Evolutionary conservation across 192 early-diverging fungal genomes (phyloP).

Genomic region (Jimgerdemannia flammicorona): DNA sequence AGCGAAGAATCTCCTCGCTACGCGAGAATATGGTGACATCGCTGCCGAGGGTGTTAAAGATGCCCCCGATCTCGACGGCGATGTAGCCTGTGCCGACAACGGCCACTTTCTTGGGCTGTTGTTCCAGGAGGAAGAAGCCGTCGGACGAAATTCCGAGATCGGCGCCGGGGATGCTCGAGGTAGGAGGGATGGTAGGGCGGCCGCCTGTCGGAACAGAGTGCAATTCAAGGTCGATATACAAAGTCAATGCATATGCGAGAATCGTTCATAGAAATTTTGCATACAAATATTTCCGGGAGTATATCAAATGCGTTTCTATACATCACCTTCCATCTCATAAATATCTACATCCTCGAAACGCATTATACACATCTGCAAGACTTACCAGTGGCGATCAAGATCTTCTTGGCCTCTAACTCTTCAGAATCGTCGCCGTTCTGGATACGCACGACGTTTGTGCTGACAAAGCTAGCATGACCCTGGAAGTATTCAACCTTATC

Average conservation of each 20-base stretch:
- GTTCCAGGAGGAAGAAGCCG: slow-evolving; percentile 92
- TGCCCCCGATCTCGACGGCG: slow-evolving; percentile 92
- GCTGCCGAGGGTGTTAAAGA: slow-evolving; percentile 86
- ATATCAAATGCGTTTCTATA: neutral
- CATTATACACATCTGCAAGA: neutral
- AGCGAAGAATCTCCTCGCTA: slow-evolving; percentile 77
- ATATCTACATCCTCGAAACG: neutral
- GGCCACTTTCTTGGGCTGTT: slow-evolving; percentile 88
- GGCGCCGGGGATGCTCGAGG: slow-evolving; percentile 63
- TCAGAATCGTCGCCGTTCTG: slow-evolving; percentile 11
- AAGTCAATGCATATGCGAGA: too few species aligned
- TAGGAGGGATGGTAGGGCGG: slow-evolving; percentile 67
- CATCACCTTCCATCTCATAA: slow-evolving; percentile 1
- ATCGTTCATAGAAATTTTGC: too few species aligned
- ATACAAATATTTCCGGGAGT: too few species aligned
- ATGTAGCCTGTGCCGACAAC: slow-evolving; percentile 94
- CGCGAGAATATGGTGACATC: slow-evolving; percentile 85
- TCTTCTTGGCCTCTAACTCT: slow-evolving; percentile 65
- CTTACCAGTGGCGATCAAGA: slow-evolving; percentile 86
- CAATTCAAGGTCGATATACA: too few species aligned
- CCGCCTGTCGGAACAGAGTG: slow-evolving; percentile 41
- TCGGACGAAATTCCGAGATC: slow-evolving; percentile 89
- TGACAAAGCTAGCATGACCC: slow-evolving; percentile 84
- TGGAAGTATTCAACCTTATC: slow-evolving; percentile 81
- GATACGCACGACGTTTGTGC: slow-evolving; percentile 64